Percentiles rank a stretch among this genome's conserved stretches.
Conservation (phyloP, 2,329 filamentous ascomycete species). For the Xylariaceae sp. region DNA sequence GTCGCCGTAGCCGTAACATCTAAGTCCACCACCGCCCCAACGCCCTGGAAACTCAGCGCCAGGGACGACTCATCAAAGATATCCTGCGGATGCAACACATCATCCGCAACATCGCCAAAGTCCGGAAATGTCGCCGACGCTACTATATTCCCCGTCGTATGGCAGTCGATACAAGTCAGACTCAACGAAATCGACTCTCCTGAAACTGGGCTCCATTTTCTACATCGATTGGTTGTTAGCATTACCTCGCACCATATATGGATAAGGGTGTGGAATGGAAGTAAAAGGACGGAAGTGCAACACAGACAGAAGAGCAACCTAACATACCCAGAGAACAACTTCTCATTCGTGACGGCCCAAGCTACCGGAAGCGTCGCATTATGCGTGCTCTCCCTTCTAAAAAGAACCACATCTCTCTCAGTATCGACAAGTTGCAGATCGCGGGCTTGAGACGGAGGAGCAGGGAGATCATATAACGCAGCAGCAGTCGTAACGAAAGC, state of each 20-base stretch:
- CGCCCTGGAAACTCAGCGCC: slow-evolving; percentile 24
- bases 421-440: neutral
- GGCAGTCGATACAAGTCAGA: slow-evolving; percentile 23
- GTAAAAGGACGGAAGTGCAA: neutral
- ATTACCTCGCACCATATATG: neutral
- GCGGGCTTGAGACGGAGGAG: neutral
- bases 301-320: neutral
- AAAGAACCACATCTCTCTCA: too few species aligned
- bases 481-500: too few species aligned
- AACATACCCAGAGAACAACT: slow-evolving; percentile 22
- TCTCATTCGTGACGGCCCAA: slow-evolving; percentile 8
- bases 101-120: slow-evolving; percentile 20
- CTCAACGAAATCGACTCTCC: slow-evolving; percentile 13
- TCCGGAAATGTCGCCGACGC: slow-evolving; percentile 24
- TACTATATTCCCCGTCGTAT: slow-evolving; percentile 19
- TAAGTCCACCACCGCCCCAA: slow-evolving; percentile 23
- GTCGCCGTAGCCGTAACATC: slow-evolving; percentile 13
- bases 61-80: slow-evolving; percentile 23
- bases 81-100: slow-evolving; percentile 19
- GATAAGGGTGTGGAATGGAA: neutral
- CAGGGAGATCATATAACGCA: slow-evolving; percentile 5
- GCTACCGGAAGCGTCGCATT: slow-evolving; percentile 6
- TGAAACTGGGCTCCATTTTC: slow-evolving; percentile 12
- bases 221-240: neutral
- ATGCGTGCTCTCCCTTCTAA: neutral